Evolutionary conservation across 1,284 basidiomycete species (phyloP), one percentile per base, ranked within the genome.

Genomic region (Fomitopsis betulina): DNA sequence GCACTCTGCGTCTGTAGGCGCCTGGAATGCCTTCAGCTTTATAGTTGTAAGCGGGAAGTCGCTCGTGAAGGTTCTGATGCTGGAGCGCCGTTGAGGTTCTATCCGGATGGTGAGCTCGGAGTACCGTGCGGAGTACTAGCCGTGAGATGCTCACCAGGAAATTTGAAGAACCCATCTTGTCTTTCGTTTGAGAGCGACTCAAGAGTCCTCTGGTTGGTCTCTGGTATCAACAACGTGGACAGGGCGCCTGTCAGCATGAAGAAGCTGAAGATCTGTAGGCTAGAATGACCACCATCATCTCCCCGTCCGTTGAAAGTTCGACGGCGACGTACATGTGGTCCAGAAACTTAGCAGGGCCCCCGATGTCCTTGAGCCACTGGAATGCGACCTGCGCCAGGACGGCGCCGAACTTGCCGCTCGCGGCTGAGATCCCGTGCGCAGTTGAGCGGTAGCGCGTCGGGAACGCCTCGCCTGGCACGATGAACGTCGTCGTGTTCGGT

Each of bases 231-330:
- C 52, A 92, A 75, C 1, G 89, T 92, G 6, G 91, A 87, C 74
- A 85, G 79, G 64, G 92, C 79, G 62, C 91, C 91, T 0, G 87
- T 89, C 61, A 92, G 75, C 87, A 92, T 91, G 82, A 91, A 92
- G 59, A 89, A 72, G 2, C 87, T 86, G 61, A 89, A 88, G 62
- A 90, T 83, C 72, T 90, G 79, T 25, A 89, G 70, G 62, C 84
- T 84, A 57, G 15, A 6, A 15, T 17, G 7, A 2, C 27, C 23
- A 19, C 45, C 27, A n/a, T 32, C 40, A 43, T 17, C 50, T n/a
- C 10, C 19, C 30, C 30, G 12, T 7, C 23, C 30, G 27, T 4
- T 30, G 4, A n/a, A 25, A 12, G 23, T 4, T 9, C 15, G 19
- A 42, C 45, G 15, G 19, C 45, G 5, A 62, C 59, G 2, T 43